These are phyloP conservation scores for Mycogone perniciosa DNA, from an alignment of 2,329 filamentous ascomycete species.

Conservation along the genomic window DNA sequence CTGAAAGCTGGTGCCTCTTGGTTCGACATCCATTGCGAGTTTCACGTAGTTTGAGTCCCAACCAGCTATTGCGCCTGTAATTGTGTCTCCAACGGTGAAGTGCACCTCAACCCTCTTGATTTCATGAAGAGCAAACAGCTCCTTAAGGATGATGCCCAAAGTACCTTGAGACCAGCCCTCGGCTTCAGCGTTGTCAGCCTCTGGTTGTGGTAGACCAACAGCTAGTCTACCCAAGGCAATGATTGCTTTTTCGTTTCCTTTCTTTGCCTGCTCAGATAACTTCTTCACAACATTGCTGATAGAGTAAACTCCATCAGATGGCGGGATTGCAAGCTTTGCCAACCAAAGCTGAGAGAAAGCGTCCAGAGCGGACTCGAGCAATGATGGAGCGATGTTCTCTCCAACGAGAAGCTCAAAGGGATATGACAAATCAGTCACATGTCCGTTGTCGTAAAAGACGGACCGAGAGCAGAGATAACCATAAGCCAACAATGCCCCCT, in stretches of 20 bases:
- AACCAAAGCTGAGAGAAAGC: slow-evolving; percentile 42
- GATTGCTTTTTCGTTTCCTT: slow-evolving; percentile 77
- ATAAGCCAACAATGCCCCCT: slow-evolving; percentile 42
- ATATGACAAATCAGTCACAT: slow-evolving; percentile 23
- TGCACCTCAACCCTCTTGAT: slow-evolving; percentile 81
- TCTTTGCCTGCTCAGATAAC: slow-evolving; percentile 63
- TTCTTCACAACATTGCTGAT: slow-evolving; percentile 50
- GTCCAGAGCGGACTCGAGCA: slow-evolving; percentile 40
- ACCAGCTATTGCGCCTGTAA: slow-evolving; percentile 68
- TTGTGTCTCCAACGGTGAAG: slow-evolving; percentile 83
- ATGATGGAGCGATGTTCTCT: slow-evolving; percentile 25
- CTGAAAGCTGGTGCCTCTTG: slow-evolving; percentile 28
- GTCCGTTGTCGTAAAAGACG: slow-evolving; percentile 35
- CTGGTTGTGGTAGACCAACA: slow-evolving; percentile 33
- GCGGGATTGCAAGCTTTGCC: slow-evolving; percentile 34
- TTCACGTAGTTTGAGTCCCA: slow-evolving; percentile 80
- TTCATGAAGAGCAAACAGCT: slow-evolving; percentile 72
- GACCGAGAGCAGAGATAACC: slow-evolving; percentile 38
- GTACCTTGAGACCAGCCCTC: slow-evolving; percentile 31
- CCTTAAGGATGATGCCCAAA: slow-evolving; percentile 54
- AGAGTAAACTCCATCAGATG: slow-evolving; percentile 22
- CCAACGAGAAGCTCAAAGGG: slow-evolving; percentile 28
- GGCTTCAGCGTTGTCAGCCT: slow-evolving; percentile 2
- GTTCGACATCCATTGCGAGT: slow-evolving; percentile 69
- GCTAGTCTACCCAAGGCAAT: slow-evolving; percentile 72